Percentiles rank a stretch among this genome's conserved stretches.
phyloP scores from a whole-genome alignment of 495 filamentous ascomycete genomes.

The Penicillium subrubescens region DNA sequence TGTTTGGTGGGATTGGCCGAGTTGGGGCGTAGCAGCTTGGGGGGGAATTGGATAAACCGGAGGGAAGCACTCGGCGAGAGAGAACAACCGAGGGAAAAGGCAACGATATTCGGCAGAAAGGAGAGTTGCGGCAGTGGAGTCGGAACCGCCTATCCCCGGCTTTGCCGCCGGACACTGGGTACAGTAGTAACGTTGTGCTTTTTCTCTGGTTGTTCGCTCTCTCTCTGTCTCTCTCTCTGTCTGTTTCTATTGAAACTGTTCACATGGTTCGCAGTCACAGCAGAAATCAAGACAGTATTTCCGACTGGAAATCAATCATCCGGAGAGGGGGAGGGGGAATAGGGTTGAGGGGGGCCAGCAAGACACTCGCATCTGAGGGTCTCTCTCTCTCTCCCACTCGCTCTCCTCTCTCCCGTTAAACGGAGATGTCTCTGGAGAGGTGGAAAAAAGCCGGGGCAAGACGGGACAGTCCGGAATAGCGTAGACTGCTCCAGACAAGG shows the following conservation, averaged over 20 bases:
- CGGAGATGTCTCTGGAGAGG: slow-evolving; percentile 1
- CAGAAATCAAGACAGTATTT: background rate
- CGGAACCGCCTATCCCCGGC: slow-evolving; percentile 9
- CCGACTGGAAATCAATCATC: background rate
- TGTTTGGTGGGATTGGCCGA: slow-evolving; percentile 23
- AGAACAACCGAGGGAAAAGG: slow-evolving; percentile 31
- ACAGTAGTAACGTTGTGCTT: no score
- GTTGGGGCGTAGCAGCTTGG: background rate
- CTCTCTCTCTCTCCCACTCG: no score
- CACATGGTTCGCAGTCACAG: background rate
- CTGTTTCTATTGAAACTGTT: background rate
- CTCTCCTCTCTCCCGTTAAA: no score
- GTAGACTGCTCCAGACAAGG: slow-evolving; percentile 4
- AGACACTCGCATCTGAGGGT: no score
- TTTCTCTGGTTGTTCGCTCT: background rate
- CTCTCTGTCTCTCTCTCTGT: background rate
- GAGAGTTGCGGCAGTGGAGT: slow-evolving; percentile 24
- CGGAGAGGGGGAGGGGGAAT: background rate
- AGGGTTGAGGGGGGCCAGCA: no score
- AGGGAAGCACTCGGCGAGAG: slow-evolving; percentile 4
- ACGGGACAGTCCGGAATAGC: slow-evolving; percentile 26
- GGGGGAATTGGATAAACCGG: background rate
- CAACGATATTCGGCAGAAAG: slow-evolving; percentile 36
- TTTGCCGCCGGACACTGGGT: background rate
- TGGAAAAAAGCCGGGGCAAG: slow-evolving; percentile 31